Evolutionary conservation across 176 grass and related monocot genomes (phyloP), one percentile per base, ranked within the genome.

Genomic region (Carex pumila): DNA sequence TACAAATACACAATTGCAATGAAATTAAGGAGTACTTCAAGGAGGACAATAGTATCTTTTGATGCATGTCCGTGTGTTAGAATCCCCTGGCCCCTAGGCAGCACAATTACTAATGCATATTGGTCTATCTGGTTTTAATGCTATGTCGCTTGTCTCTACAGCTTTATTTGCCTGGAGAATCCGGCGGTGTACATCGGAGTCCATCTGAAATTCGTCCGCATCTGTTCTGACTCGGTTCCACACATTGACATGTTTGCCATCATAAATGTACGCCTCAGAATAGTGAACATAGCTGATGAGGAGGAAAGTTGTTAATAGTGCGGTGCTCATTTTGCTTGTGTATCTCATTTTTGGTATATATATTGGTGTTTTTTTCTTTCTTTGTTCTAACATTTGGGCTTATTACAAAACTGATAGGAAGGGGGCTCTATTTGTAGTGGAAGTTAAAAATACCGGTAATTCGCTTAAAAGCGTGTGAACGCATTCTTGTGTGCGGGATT

Each of bases 181-280:
- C 21, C 74, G 45, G 22, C 14, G 49, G 53, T 79, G 75, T 56
- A 79, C 31, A 4, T 58, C 1, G 13, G 49, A 79, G 55, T 79
- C 75, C 75, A 79, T 79, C 75, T 59, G 75, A 9, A 79, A 79
- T 31, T 79, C 75, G n/a, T 79, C 52, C 2, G 49, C 75, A 3
- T 79, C 75, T 7, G 30, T 31, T 56, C 52, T 21, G 4, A 76
- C 41, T 25, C 15, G 71, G 15, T 76, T 76, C 49, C 39, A 54
- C 13, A 53, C 36, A 53, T 53, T 12, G 4, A 36, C 64, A 36
- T 14, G 6, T 34, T 66, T 66, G 13, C 25, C 4, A 6, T 34
- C 64, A 6, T 66, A 13, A 66, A 66, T 34, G 64, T 13, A 15
- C 1, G 64, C 64, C 29, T 31, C 1, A 12, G 64, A 31, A 13